Conservation (phyloP, 2,329 filamentous ascomycete species). For the Penicillium olsonii region DNA sequence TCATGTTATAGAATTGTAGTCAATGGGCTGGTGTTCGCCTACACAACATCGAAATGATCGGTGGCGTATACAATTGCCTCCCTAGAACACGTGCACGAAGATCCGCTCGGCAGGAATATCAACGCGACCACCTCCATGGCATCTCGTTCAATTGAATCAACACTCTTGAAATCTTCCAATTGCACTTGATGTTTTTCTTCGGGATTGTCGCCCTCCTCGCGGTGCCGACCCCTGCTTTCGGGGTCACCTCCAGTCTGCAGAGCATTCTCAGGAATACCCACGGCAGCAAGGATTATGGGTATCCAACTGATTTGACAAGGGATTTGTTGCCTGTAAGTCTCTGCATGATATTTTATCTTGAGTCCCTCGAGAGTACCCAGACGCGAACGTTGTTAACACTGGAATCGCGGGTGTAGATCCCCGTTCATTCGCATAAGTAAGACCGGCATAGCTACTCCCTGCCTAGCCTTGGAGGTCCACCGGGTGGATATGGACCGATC, state of each 20-base stretch:
- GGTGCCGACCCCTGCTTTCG: conserved; percentile 26
- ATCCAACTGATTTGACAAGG: conserved; percentile 63
- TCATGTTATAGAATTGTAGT: too few species aligned
- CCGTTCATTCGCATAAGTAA: conserved; percentile 46
- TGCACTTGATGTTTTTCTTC: conserved; percentile 17
- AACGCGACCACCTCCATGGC: too few species aligned
- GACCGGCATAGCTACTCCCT: not conserved
- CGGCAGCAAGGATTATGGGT: conserved; percentile 54
- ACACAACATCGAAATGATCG: too few species aligned
- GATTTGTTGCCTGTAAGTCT: conserved; percentile 57
- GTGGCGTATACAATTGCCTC: not conserved
- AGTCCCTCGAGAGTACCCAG: not conserved
- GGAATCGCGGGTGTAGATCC: conserved; percentile 32
- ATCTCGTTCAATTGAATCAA: not conserved
- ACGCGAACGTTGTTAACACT: conserved; percentile 8
- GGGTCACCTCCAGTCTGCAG: conserved; percentile 52
- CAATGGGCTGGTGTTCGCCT: too few species aligned
- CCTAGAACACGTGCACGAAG: conserved; percentile 14
- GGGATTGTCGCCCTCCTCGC: conserved; percentile 25
- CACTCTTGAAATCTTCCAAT: conserved; percentile 11
- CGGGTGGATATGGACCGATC: not conserved
- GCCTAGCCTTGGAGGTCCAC: too few species aligned
- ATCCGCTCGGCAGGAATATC: too few species aligned
- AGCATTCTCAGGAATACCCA: conserved; percentile 59
- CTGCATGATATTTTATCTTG: not conserved